A percentile compares a stretch with the other conserved stretches of the same genome.
Evolutionary conservation across 2,329 filamentous ascomycete genomes (phyloP).

Genomic region (Parastagonospora nodorum): DNA sequence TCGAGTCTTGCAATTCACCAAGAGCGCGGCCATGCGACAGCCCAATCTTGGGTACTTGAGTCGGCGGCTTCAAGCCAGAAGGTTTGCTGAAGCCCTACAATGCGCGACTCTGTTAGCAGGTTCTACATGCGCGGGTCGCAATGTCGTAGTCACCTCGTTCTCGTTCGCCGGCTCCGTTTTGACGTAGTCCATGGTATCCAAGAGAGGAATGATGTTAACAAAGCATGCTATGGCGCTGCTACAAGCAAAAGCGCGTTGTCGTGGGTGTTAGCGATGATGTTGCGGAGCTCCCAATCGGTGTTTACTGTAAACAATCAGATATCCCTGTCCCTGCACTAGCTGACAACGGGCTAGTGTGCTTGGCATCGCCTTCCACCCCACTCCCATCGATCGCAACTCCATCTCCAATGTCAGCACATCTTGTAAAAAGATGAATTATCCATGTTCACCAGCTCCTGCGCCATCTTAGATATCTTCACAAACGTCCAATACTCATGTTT

Average conservation of each 20-base stretch:
- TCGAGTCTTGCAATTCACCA: conserved; percentile 57
- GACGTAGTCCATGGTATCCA: conserved; percentile 7
- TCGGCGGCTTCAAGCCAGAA: conserved; percentile 38
- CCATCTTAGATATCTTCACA: background rate
- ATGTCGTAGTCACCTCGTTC: conserved; percentile 32
- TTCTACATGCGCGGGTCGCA: conserved; percentile 4
- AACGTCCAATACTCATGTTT: no score
- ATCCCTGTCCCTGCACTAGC: conserved; percentile 7
- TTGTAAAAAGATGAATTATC: background rate
- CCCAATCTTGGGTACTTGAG: conserved; percentile 28
- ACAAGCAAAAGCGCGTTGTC: conserved; percentile 20
- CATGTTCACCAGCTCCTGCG: background rate
- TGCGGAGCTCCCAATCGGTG: conserved; percentile 4
- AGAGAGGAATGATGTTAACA: conserved; percentile 26
- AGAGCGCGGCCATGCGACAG: conserved; percentile 44
- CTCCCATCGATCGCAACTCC: background rate
- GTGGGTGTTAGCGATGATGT: conserved; percentile 17
- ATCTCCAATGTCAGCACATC: background rate
- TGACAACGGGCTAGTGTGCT: background rate
- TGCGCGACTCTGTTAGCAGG: conserved; percentile 14
- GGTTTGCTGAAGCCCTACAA: conserved; percentile 31
- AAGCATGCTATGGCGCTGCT: conserved; percentile 23
- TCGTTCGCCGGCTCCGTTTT: conserved; percentile 34
- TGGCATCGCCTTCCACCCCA: background rate
- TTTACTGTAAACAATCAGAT: conserved; percentile 3